Evolutionary conservation across 2,329 filamentous ascomycete genomes (phyloP), one percentile per base, ranked within the genome.

Genomic region (Aspergillus cejpii): DNA sequence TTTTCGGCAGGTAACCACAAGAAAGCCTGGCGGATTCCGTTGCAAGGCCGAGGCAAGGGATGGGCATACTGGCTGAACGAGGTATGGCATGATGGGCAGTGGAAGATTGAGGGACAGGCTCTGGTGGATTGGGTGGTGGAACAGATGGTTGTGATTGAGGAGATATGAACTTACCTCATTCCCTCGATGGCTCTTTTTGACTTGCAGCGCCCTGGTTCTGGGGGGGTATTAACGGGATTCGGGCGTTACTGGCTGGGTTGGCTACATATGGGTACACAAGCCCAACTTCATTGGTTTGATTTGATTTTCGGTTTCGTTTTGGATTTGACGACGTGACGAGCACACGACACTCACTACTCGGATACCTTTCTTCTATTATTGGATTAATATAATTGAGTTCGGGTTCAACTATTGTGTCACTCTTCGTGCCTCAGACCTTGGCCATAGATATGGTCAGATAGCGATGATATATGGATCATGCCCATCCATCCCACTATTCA

Each of bases 71-170:
- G 66, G 66, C 27, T 62, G 19, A 48, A 58, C 36, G 64, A 67
- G 47, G 56, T 67, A 20, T 72, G 66, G 65, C 39, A 45, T n/a
- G 62, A 60, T 51, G 69, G 55, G n/a, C 55, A 55, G 44, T 72
- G 69, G 69, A 69, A 61, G 40, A 55, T 61, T 39, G 69, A 71
- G 41, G 61, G 63, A 6, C 70, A 73, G 49, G 56, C 50, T 28
- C 44, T 70, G 17, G 60, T 65, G 2, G 65, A 73, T 52, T 66
- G 60, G 60, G 39, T 69, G 33, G 64, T 71, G 19, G 70, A 70
- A 45, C 56, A 50, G 24, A 54, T 67, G n/a, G 51, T 72, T 47
- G 61, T 67, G 42, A 60, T 71, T 40, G 58, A 66, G 12, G 56
- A 62, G 3, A 37, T 53, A 33, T 65, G 48, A 58, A 24, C 8